Evolutionary conservation across 371 early-diverging fungal genomes (phyloP), one percentile per base, ranked within the genome.

Genomic region (Mucor piriformis): DNA sequence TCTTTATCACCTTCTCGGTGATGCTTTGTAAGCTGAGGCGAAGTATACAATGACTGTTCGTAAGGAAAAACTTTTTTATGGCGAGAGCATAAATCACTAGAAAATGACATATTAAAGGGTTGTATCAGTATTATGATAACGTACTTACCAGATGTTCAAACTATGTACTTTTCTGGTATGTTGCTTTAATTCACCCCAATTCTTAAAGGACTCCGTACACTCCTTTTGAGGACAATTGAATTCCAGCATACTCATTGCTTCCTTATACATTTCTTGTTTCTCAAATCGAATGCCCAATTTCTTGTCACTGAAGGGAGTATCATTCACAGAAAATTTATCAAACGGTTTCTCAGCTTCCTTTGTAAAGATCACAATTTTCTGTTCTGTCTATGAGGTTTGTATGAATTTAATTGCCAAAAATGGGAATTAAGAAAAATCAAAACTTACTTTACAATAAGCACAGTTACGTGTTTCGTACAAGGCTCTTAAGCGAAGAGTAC

Each of bases 1-100:
- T 61, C 72, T 54, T 59, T 79, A 69, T 72, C 94, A 2, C 94
- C 94, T 7, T 67, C 67, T 55, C 77, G 76, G 61, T 83, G 80
- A 69, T 97, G 97, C 29, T 74, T 66, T n/a, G 78, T 79, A 10
- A 95, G 82, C 34, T 87, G 84, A 8, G 78, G 50, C 3, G 77
- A 64, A 3, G 91, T 88, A 71, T 86, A 96, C 32, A 96, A 77
- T 10, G 83, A 75, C 64, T 95, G 95, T 64, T 98, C 98, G 62
- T 88, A 89, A 1, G 92, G 82, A 76, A 98, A 97, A 4, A 92
- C 83, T 77, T 91, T 95, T 73, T 97, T 96, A 79, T 90, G 82
- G 6, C 81, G 73, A 21, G 86, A 84, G 66, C 98, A 97, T 24
- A 97, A 69, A 58, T 97, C 94, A 65, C 93, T 91, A 56, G 7